Percentiles rank a stretch among this genome's conserved stretches.
Evolutionary conservation across 78 protist genomes (phyloP).

Genomic region (Dictyostelium firmibasis): DNA sequence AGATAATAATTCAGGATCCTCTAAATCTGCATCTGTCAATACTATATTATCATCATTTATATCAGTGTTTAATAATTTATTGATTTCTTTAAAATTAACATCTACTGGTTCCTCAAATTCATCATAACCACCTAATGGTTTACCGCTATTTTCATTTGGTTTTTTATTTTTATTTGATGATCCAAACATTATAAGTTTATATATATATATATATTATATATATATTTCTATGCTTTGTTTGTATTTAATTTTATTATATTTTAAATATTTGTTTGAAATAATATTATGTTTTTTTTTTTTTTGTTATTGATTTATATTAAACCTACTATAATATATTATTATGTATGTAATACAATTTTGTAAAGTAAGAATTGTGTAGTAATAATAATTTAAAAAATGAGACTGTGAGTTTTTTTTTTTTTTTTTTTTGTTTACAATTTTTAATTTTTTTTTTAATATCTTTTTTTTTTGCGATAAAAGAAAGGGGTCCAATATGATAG

Average conservation of each 20-base stretch:
- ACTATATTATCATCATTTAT: slow-evolving; percentile 49
- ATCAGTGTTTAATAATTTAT: slow-evolving; percentile 32
- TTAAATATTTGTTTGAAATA: too few species aligned
- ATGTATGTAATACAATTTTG: too few species aligned
- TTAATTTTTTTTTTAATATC: neutral
- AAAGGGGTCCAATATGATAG: neutral
- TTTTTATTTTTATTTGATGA: neutral
- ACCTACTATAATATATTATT: neutral
- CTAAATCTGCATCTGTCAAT: slow-evolving; percentile 68
- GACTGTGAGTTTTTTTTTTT: neutral
- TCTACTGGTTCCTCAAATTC: neutral
- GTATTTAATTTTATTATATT: too few species aligned
- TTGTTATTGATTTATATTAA: too few species aligned
- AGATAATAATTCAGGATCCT: slow-evolving; percentile 56
- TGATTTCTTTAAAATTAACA: slow-evolving; percentile 26
- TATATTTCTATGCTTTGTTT: too few species aligned
- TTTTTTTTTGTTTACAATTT: neutral
- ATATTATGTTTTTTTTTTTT: too few species aligned
- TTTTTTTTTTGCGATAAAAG: neutral
- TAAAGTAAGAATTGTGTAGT: neutral
- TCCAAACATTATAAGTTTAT: slow-evolving; percentile 11
- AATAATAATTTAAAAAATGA: neutral
- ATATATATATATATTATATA: too few species aligned
- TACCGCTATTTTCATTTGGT: neutral
- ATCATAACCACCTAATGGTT: neutral